Evolutionary conservation across 1,284 basidiomycete genomes (phyloP), one percentile per base, ranked within the genome.

Genomic region (Naganishia albida): DNA sequence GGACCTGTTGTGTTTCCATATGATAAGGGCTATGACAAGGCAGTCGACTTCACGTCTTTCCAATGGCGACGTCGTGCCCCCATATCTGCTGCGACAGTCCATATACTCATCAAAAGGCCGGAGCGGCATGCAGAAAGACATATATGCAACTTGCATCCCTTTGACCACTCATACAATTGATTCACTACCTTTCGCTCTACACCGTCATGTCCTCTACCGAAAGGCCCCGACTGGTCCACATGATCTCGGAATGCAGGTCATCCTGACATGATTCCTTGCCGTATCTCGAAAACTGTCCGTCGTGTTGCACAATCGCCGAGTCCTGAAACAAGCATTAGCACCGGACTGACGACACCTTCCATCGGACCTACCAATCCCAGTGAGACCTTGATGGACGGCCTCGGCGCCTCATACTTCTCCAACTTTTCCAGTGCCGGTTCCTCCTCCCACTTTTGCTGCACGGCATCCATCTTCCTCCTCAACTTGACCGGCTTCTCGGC

Each of bases 351-450:
- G 28, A n/a, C 20, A 46, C 6, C 44, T 40, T 42, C 15, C 10
- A 34, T 1, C 0, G 13, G 20, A 73, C 70, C 70, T 62, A 72
- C 71, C 66, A 87, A 72, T 2, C 88, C 88, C 28, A 90, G 81
- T 0, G 87, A 85, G 12, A 90, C 81, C 76, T 88, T 88, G 81
- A 89, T 89, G 42, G 82, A 84, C 2, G 86, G 86, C 15, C 80
- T 72, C 10, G 82, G 81, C 16, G 84, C 83, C 7, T 71, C 78
- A 75, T 89, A 89, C 10, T 75, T 74, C 68, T 87, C 85, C 38
- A 91, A 72, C 50, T 78, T 73, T 10, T 70, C 73, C 38, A 64
- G 48, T 23, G n/a, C 38, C 53, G 71, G 67, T 7, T 67, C 64
- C 44, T 51, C 63, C n/a, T 60, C 46, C 40, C 42, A 52, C 57